Conservation (phyloP, 345 rosid species). For the Murraya paniculata region DNA sequence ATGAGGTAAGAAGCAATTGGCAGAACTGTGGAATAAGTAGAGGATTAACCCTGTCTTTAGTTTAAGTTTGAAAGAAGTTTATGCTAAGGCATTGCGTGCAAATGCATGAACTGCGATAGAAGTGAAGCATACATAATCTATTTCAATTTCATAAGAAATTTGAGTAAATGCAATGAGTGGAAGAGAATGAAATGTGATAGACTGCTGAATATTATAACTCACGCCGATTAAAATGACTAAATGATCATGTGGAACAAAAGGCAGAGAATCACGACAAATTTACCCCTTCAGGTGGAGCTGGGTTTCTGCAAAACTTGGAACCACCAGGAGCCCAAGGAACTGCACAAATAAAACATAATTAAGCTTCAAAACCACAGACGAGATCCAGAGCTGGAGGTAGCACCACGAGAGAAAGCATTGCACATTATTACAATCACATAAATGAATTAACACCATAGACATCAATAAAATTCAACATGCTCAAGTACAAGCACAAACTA, state of each 20-base stretch:
- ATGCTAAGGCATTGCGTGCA: not conserved
- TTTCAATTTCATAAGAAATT: not conserved
- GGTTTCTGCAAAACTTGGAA: conserved; percentile 87
- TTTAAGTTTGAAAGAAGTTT: not conserved
- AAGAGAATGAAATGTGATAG: not conserved
- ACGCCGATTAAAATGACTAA: not conserved
- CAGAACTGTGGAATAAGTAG: not conserved
- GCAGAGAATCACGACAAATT: conserved; percentile 4
- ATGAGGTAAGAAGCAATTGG: not conserved
- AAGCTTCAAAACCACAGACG: not conserved
- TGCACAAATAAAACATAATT: conserved; percentile 34
- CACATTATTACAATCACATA: not conserved
- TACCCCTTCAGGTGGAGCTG: conserved; percentile 97
- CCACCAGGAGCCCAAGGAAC: conserved; percentile 99
- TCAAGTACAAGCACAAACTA: not conserved
- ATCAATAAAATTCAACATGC: not conserved
- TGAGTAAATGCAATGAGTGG: not conserved
- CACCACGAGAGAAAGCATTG: not conserved
- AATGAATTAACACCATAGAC: not conserved
- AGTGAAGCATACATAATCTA: not conserved
- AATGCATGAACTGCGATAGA: not conserved
- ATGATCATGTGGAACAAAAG: not conserved
- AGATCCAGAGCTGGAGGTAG: not conserved
- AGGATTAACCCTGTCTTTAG: not conserved
- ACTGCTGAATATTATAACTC: not conserved